Conservation (phyloP, 202 grass and related monocot genomes). For the Zoysia matrella region DNA sequence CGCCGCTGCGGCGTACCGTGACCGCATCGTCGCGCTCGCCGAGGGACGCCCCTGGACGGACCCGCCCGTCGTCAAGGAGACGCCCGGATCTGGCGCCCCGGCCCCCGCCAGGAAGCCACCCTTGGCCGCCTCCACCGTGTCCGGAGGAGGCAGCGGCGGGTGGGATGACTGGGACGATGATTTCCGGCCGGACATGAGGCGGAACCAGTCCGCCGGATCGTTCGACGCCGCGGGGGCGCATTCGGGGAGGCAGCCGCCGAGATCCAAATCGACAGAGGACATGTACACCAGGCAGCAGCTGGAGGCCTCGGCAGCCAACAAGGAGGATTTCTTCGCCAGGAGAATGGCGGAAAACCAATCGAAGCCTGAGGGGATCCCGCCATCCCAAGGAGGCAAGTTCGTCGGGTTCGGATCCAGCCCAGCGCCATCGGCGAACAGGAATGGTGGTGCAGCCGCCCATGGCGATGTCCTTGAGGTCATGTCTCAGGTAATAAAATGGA, state of each 20-base stretch:
- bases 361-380: too few relatives aligned
- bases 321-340: too few relatives aligned
- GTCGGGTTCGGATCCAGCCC: too few relatives aligned
- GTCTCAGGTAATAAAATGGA: conserved; percentile 72
- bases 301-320: conserved; percentile 42
- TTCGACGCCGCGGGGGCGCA: too few relatives aligned
- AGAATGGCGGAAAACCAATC: too few relatives aligned
- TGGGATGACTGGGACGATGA: too few relatives aligned
- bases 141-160: conserved; percentile 17
- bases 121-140: conserved; percentile 33
- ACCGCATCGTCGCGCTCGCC: too few relatives aligned
- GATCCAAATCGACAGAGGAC: conserved; percentile 88
- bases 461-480: conserved; percentile 81
- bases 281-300: conserved; percentile 75
- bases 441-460: conserved; percentile 43
- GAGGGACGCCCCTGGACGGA: conserved; percentile 59
- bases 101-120: conserved; percentile 60
- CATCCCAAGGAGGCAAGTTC: too few relatives aligned
- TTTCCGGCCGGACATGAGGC: too few relatives aligned
- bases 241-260: conserved; percentile 55
- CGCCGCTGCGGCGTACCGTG: too few relatives aligned
- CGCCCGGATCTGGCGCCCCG: conserved; percentile 55
- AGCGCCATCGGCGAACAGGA: background rate
- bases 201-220: too few relatives aligned
- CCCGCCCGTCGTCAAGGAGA: conserved; percentile 79